Percentiles rank a stretch among this genome's conserved stretches.
Conservation (phyloP, 148 eudicot genomes). For the Amaranthus hypochondriacus region DNA sequence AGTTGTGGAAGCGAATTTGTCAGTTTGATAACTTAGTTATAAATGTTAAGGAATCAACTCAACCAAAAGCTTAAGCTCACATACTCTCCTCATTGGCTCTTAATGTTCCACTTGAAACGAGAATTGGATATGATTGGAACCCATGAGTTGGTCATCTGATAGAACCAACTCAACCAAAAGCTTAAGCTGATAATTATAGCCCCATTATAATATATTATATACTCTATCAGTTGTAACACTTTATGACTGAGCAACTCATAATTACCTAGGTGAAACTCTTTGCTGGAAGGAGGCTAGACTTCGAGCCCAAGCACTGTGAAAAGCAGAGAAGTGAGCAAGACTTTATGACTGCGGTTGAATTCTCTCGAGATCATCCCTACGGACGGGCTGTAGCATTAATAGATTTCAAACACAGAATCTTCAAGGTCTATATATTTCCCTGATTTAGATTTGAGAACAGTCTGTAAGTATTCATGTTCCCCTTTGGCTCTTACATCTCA, state of each 20-base stretch:
- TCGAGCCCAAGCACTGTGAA: slow-evolving; percentile 49
- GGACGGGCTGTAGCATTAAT: slow-evolving; percentile 71
- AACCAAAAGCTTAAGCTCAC: no score
- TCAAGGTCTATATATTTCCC: slow-evolving; percentile 41
- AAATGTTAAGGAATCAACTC: no score
- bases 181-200: background rate
- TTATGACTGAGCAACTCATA: background rate
- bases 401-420: slow-evolving; percentile 57
- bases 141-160: no score
- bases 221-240: background rate
- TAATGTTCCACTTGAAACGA: no score
- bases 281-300: slow-evolving; percentile 74
- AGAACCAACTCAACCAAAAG: background rate
- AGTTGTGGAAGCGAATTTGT: background rate
- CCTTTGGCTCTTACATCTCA: background rate
- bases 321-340: slow-evolving; percentile 44
- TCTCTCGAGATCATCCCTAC: slow-evolving; percentile 68
- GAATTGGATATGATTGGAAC: no score
- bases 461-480: background rate
- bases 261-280: slow-evolving; percentile 60
- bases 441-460: background rate
- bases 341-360: slow-evolving; percentile 67
- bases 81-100: no score
- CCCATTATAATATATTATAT: no score
- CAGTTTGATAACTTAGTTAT: no score